These are phyloP conservation scores for Clarireedia paspali DNA, from an alignment of 2,329 filamentous ascomycete genomes.

Conservation along the genomic window DNA sequence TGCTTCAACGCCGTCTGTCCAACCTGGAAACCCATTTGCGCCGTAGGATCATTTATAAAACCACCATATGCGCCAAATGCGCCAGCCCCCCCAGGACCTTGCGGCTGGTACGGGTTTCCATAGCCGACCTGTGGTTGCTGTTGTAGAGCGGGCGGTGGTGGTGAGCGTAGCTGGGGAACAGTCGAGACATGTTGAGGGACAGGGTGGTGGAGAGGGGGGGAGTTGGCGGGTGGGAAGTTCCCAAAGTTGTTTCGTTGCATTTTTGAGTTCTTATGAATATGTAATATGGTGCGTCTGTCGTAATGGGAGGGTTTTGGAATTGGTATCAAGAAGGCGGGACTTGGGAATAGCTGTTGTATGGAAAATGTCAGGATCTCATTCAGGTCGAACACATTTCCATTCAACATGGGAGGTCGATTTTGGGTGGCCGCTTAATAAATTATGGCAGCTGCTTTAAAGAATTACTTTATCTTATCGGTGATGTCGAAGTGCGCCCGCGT, in stretches of 20 bases:
- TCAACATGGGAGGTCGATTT: background rate
- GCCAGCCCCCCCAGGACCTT: slow-evolving; percentile 38
- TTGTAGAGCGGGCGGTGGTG: slow-evolving; percentile 70
- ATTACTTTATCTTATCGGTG: slow-evolving; percentile 9
- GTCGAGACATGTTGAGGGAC: slow-evolving; percentile 98
- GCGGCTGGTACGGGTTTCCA: slow-evolving; percentile 68
- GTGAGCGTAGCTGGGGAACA: slow-evolving; percentile 92
- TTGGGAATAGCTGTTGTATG: background rate
- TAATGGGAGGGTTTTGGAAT: background rate
- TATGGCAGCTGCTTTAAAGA: slow-evolving; percentile 1
- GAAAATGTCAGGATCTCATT: background rate
- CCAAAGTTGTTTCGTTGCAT: slow-evolving; percentile 87
- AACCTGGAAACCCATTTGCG: slow-evolving; percentile 91
- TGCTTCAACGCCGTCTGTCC: slow-evolving; percentile 87
- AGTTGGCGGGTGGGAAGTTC: slow-evolving; percentile 60
- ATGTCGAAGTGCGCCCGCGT: background rate
- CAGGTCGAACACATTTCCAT: slow-evolving; percentile 15
- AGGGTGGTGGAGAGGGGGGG: slow-evolving; percentile 91
- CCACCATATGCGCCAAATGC: slow-evolving; percentile 71
- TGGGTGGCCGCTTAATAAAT: slow-evolving; percentile 4
- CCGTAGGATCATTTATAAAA: slow-evolving; percentile 93
- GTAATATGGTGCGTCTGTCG: background rate
- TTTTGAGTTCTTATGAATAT: background rate
- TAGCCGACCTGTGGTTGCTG: slow-evolving; percentile 56
- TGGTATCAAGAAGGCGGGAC: background rate